Base-by-base conservation (phyloP, 495 filamentous ascomycete genomes). In the Rostrohypoxylon terebratum region DNA sequence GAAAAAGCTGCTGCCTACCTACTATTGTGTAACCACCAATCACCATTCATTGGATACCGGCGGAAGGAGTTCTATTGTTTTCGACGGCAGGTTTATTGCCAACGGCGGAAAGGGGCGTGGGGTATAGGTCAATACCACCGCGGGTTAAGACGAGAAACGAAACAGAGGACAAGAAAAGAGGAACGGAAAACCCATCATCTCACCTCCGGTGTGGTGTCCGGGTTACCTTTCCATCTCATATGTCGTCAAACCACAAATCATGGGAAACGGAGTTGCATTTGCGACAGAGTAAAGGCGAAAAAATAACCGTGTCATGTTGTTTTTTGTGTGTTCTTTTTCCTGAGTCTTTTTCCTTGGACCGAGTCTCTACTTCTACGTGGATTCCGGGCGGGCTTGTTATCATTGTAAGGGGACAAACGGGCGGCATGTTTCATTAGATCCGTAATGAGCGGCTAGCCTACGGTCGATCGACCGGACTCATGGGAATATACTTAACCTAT, bases 201-300 rank as follows among this genome's bases (percentile, higher is more conserved):
- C 51, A 36, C 25, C 55, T 59, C 20, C 8, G 31, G 20, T 28
- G 28, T 5, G 55, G 14, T 59, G 28, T 40, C 23, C 14, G 13
- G 10, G 8, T 11, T 34, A 11, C 3, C 18, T 4, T 42, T 59
- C 34, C 33, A 2, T 65, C 63, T 73, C 64, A 51, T 58, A 59
- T 66, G 57, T 59, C 51, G 28, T 47, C 57, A 48, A 44, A 66
- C 44, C 57, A 65, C 57, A 65, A 65, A 48, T 67, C 66, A 74
- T 74, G 71, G 71, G 63, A 63, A 63, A 50, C 63, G 71, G 71
- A 74, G 66, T 74, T 74, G 71, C 66, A 70, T 74, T 74, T 74
- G 25, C 66, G 71, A 69, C 62, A 57, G 59, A 64, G 50, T 53
- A 65, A 74, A 70, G 66, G 66, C 66, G 58, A 63, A 69, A 69